Percentiles rank a stretch among this genome's conserved stretches.
These are phyloP conservation scores for Candida schatavii DNA, from an alignment of 805 yeast genomes.

Conservation along the genomic window DNA sequence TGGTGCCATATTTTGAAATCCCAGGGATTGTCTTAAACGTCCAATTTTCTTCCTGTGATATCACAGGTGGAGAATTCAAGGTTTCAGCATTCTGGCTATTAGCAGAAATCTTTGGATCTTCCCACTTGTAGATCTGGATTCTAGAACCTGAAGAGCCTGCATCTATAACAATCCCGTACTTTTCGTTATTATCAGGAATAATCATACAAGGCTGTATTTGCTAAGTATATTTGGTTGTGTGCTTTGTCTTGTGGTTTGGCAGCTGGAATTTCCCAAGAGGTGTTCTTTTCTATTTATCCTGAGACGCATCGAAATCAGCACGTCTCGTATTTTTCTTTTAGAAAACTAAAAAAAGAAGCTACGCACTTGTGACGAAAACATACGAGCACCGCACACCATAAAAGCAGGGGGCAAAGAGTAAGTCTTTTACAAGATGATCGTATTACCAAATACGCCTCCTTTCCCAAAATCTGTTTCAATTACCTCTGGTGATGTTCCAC, in stretches of 20 bases:
- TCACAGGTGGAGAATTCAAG: constrained; percentile 62
- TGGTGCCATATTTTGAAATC: constrained; percentile 62
- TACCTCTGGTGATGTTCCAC: constrained; percentile 5
- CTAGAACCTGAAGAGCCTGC: constrained; percentile 97
- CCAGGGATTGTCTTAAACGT: constrained; percentile 78
- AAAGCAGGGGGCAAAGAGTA: no score
- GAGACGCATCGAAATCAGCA: no score
- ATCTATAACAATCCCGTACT: constrained; percentile 87
- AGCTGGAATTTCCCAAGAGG: no score
- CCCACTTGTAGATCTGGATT: constrained; percentile 80
- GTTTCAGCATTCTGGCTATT: constrained; percentile 24
- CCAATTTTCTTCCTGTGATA: constrained; percentile 67
- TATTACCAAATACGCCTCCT: constrained; percentile 35
- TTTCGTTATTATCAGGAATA: constrained; percentile 12
- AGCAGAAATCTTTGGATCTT: constrained; percentile 34
- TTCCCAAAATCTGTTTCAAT: constrained; percentile 15
- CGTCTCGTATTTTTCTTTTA: no score
- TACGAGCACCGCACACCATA: no score
- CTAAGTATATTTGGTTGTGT: no score
- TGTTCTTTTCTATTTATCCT: no score
- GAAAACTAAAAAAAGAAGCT: no score
- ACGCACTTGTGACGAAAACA: no score
- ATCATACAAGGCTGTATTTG: constrained; percentile 1
- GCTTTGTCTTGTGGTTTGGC: no score
- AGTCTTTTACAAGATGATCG: constrained; percentile 28